Evolutionary conservation across 192 early-diverging fungal genomes (phyloP).

Genomic region (Entomortierella lignicola): DNA sequence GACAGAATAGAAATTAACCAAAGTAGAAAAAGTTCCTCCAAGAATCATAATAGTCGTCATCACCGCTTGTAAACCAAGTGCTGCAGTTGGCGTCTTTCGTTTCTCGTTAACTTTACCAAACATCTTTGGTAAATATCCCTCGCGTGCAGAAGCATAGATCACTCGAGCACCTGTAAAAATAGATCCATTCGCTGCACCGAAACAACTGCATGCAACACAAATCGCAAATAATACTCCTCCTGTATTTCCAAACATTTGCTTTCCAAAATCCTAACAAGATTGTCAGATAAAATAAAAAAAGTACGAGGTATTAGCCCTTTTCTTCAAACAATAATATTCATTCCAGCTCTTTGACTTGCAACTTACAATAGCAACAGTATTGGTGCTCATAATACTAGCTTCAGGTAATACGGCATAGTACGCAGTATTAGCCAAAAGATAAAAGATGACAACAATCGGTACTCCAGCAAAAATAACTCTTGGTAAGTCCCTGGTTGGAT

Average conservation of each 20-base stretch:
- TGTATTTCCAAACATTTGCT: slow-evolving; percentile 71
- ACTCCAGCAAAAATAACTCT: slow-evolving; percentile 83
- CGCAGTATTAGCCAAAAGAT: slow-evolving; percentile 84
- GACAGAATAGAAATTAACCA: slow-evolving; percentile 84
- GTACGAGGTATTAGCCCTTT: not conserved
- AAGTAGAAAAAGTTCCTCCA: slow-evolving; percentile 71
- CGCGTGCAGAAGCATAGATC: slow-evolving; percentile 71
- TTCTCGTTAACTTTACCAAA: slow-evolving; percentile 70
- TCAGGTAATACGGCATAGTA: slow-evolving; percentile 84
- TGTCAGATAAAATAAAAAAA: slow-evolving; percentile 8
- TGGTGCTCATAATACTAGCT: slow-evolving; percentile 72
- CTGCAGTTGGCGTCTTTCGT: slow-evolving; percentile 73
- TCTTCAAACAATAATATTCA: not conserved
- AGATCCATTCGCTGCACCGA: slow-evolving; percentile 82
- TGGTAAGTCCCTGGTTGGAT: slow-evolving; percentile 82
- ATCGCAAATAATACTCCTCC: slow-evolving; percentile 78
- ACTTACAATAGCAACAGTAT: slow-evolving; percentile 68
- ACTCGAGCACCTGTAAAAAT: slow-evolving; percentile 81
- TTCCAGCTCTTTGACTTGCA: no score
- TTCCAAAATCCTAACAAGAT: slow-evolving; percentile 81
- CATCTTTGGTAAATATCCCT: slow-evolving; percentile 75
- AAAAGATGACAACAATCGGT: slow-evolving; percentile 75
- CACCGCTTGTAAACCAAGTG: slow-evolving; percentile 70
- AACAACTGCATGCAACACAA: slow-evolving; percentile 77
- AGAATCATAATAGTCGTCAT: slow-evolving; percentile 73